A percentile compares a stretch with the other conserved stretches of the same genome.
Evolutionary conservation across 2,329 filamentous ascomycete genomes (phyloP).

Genomic region (Nemania bipapillata): DNA sequence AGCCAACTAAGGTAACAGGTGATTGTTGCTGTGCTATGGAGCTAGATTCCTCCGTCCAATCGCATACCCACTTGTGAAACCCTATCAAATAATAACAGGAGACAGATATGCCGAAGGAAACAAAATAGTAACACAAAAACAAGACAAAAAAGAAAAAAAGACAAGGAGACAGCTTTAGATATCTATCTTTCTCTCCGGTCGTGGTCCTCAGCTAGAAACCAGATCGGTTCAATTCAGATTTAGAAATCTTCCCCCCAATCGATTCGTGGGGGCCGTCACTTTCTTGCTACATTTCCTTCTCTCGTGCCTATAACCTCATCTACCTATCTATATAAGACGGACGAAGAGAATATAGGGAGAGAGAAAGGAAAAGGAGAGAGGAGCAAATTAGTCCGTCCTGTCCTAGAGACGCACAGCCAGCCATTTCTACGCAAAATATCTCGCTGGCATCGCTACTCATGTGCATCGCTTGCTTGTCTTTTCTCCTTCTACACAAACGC

Average conservation of each 20-base stretch:
- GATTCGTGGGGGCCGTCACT: neutral
- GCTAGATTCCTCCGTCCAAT: slow-evolving; percentile 4
- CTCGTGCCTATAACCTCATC: slow-evolving; percentile 14
- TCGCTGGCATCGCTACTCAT: slow-evolving; percentile 17
- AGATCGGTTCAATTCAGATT: slow-evolving; percentile 4
- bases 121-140: neutral
- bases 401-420: slow-evolving; percentile 4
- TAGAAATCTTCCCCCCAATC: neutral
- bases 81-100: neutral
- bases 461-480: slow-evolving; percentile 18
- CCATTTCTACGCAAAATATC: slow-evolving; percentile 9
- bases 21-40: slow-evolving; percentile 2
- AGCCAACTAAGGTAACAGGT: neutral
- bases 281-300: slow-evolving; percentile 17
- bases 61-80: neutral
- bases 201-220: neutral
- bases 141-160: slow-evolving; percentile 1
- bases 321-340: slow-evolving; percentile 26
- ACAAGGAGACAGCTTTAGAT: slow-evolving; percentile 17
- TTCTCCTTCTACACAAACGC: slow-evolving; percentile 24
- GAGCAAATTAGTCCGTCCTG: slow-evolving; percentile 4
- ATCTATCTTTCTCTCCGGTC: slow-evolving; percentile 10
- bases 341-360: slow-evolving; percentile 2
- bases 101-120: neutral
- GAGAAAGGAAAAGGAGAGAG: slow-evolving; percentile 3